A percentile compares a stretch with the other conserved stretches of the same genome.
phyloP scores from a whole-genome alignment of 1,284 basidiomycete genomes.

The Meira miltonrushii region DNA sequence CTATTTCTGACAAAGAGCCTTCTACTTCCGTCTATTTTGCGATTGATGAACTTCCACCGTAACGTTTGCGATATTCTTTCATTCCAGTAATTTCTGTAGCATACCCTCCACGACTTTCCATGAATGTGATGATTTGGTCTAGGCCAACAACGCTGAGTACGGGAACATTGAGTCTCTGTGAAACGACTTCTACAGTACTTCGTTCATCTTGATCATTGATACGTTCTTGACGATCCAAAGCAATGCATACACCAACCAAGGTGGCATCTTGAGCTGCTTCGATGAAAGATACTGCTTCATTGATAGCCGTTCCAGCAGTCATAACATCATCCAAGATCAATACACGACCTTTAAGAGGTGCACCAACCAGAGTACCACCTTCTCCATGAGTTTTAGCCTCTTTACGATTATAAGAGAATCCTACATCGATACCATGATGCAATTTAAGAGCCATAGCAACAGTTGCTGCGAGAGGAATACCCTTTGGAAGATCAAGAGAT shows the following conservation, averaged over 20 bases:
- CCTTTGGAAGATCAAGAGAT: constrained; percentile 50
- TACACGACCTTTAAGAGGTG: constrained; percentile 70
- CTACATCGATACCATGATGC: constrained; percentile 65
- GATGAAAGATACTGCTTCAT: constrained; percentile 46
- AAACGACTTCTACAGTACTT: constrained; percentile 65
- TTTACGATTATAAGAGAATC: constrained; percentile 88
- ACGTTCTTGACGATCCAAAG: constrained; percentile 84
- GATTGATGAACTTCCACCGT: neutral
- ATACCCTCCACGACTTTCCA: constrained; percentile 64
- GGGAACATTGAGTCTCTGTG: constrained; percentile 65
- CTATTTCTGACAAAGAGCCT: too few species aligned
- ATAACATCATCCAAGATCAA: constrained; percentile 89
- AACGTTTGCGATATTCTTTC: constrained; percentile 64
- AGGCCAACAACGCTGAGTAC: constrained; percentile 74
- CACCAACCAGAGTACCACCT: constrained; percentile 87
- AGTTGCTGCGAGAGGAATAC: constrained; percentile 85
- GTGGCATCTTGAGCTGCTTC: constrained; percentile 25
- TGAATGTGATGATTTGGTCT: constrained; percentile 77
- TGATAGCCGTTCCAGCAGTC: constrained; percentile 66
- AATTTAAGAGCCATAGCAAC: constrained; percentile 68
- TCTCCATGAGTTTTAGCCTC: constrained; percentile 95
- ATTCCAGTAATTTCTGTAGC: constrained; percentile 67
- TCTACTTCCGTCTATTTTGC: too few species aligned
- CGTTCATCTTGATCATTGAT: constrained; percentile 59
- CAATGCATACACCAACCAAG: constrained; percentile 82